A percentile compares a stretch with the other conserved stretches of the same genome.
These are phyloP conservation scores for Candida sithepensis DNA, from an alignment of 805 yeast genomes.

Conservation along the genomic window DNA sequence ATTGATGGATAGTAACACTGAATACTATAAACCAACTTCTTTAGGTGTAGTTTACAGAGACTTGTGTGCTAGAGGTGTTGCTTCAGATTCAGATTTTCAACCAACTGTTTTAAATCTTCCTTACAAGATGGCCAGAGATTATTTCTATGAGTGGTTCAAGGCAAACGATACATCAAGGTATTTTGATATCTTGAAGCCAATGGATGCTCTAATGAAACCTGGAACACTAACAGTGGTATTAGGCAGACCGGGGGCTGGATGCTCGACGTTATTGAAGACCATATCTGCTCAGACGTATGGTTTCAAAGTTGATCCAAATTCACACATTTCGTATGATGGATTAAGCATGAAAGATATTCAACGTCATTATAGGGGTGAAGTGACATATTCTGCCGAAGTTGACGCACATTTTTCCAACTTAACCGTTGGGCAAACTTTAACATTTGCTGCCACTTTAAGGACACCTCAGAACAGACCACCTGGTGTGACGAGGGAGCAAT, in stretches of 20 bases:
- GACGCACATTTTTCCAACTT: constrained; percentile 56
- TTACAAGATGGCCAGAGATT: constrained; percentile 30
- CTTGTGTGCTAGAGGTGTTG: constrained; percentile 60
- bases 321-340: constrained; percentile 46
- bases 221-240: constrained; percentile 53
- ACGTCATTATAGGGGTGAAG: constrained; percentile 41
- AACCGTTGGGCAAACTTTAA: constrained; percentile 52
- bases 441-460: constrained; percentile 52
- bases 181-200: constrained; percentile 57
- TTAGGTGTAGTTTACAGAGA: constrained; percentile 58
- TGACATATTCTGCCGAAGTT: constrained; percentile 53
- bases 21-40: constrained; percentile 57
- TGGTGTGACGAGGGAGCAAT: constrained; percentile 36
- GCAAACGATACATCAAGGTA: constrained; percentile 29
- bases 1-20: constrained; percentile 50
- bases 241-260: constrained; percentile 64
- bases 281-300: constrained; percentile 43
- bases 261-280: constrained; percentile 50
- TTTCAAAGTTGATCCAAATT: constrained; percentile 35
- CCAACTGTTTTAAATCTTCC: constrained; percentile 49
- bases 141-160: constrained; percentile 22
- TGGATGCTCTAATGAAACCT: constrained; percentile 59
- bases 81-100: constrained; percentile 66
- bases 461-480: constrained; percentile 49
- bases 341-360: constrained; percentile 45